Evolutionary conservation across 2,329 filamentous ascomycete genomes (phyloP).

Genomic region (Colletotrichum destructivum): DNA sequence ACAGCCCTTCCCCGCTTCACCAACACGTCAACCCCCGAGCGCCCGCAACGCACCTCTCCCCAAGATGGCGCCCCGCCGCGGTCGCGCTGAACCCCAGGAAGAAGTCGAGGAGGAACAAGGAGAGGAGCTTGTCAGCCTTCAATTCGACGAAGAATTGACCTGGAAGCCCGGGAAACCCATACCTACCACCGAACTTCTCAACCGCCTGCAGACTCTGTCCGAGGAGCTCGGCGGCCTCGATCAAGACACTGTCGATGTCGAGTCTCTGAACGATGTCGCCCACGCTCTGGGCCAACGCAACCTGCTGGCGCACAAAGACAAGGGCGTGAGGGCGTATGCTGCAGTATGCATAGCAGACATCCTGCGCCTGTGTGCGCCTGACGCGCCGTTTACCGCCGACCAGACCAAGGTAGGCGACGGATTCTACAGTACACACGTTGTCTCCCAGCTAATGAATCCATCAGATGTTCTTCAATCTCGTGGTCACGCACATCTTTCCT

Average conservation of each 20-base stretch:
- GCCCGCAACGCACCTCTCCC: constrained; percentile 20
- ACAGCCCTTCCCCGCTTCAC: constrained; percentile 39
- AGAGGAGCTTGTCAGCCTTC: constrained; percentile 63
- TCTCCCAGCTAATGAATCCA: constrained; percentile 31
- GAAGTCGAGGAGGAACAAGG: constrained; percentile 43
- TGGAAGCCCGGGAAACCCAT: constrained; percentile 96
- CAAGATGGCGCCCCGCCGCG: constrained; percentile 41
- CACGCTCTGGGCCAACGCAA: constrained; percentile 88
- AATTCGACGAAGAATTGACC: constrained; percentile 88
- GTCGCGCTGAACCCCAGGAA: constrained; percentile 40
- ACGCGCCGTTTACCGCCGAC: constrained; percentile 91
- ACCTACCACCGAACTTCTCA: constrained; percentile 83
- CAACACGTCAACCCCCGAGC: constrained; percentile 38
- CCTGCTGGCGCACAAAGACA: constrained; percentile 91
- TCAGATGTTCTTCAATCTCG: constrained; percentile 93
- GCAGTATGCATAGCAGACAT: constrained; percentile 94
- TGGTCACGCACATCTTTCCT: constrained; percentile 87
- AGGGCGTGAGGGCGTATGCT: constrained; percentile 90
- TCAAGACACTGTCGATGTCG: constrained; percentile 86
- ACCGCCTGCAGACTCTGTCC: constrained; percentile 83
- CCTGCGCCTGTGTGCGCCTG: constrained; percentile 90
- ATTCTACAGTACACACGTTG: background rate
- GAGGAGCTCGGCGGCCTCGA: constrained; percentile 89
- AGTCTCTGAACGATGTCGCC: constrained; percentile 87
- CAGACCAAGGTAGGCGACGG: constrained; percentile 83